Percentiles rank a stretch among this genome's conserved stretches.
phyloP scores from a whole-genome alignment of 2,329 filamentous ascomycete species.

The Colletotrichum sp. region DNA sequence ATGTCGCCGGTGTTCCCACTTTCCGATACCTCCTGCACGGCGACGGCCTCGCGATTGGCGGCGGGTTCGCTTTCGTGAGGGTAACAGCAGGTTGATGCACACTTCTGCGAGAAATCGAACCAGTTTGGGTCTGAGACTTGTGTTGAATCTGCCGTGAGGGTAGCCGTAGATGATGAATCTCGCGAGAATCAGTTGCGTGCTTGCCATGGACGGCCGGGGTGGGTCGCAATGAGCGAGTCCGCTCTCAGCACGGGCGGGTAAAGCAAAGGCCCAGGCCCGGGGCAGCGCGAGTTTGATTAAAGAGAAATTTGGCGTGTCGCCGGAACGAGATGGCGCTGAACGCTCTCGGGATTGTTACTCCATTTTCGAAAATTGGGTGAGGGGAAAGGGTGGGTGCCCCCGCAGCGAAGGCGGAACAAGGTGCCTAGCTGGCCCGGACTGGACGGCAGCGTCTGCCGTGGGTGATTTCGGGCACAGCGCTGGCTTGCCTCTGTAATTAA shows the following conservation, averaged over 20 bases:
- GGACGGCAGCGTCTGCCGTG: conserved; percentile 2
- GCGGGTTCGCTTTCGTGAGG: not conserved
- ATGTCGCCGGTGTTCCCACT: not conserved
- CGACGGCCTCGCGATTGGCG: not conserved
- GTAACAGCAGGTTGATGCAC: not conserved
- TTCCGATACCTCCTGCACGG: not conserved
- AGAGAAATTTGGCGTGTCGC: conserved; percentile 9
- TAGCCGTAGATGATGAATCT: not conserved
- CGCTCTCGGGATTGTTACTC: conserved; percentile 4
- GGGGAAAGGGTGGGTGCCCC: not conserved
- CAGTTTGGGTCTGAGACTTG: not conserved
- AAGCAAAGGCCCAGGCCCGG: conserved; percentile 2
- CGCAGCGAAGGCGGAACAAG: conserved; percentile 14
- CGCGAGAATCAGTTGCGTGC: not conserved
- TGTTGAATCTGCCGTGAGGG: not conserved
- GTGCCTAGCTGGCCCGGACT: conserved; percentile 1
- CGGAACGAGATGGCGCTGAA: conserved; percentile 15
- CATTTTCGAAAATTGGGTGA: not conserved
- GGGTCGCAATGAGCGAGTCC: conserved; percentile 4
- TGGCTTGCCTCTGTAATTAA: not conserved
- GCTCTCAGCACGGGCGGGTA: conserved; percentile 11
- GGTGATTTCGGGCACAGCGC: not conserved
- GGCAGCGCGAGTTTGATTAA: conserved; percentile 16
- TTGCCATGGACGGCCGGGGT: conserved; percentile 8
- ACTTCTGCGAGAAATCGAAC: not conserved